Base-by-base conservation (phyloP, 169 alveolate species). In the Cryptosporidium muris region DNA sequence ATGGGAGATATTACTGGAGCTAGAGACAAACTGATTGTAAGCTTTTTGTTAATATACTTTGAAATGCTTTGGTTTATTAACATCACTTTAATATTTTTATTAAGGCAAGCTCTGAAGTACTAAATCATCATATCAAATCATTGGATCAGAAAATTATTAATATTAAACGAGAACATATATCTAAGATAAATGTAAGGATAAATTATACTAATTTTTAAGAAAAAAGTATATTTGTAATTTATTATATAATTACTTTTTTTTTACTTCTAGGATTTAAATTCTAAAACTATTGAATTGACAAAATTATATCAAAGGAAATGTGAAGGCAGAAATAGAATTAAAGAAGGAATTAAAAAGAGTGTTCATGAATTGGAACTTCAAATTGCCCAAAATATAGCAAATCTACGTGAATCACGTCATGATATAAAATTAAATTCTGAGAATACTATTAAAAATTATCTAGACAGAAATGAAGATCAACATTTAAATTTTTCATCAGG, bases 51-150 rank as follows among this genome's bases (percentile, higher is more conserved):
- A 25, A 25, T 25, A 25, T 25, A 25, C 25, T 25, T 25, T 25
- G 25, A 25, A 25, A 25, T 25, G 25, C 25, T 25, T 25, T 25
- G 25, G 25, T 25, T 25, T 25, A 0, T 25, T 25, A 25, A 25
- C 25, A 25, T 25, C 25, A 25, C 25, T 25, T 25, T 25, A 25
- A 25, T 25, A 25, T 25, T 25, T 25, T 25, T 25, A 25, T 25
- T 0, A 25, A 74, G 85, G 34, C 60, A 9, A 74, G 42, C 36
- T 74, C 67, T 34, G 85, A 74, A n/a, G 38, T 47, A 0, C 8
- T 74, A 48, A 68, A 58, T 7, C 85, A 74, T 14, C 63, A 58
- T 47, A 45, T 74, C 7, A 74, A 16, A 16, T 74, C 85, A 6
- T 63, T 74, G 9, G 85, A 74, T 12, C 47, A 42, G 8, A 56